Evolutionary conservation across 2,329 filamentous ascomycete genomes (phyloP).

Genomic region (Eutypella sp.): DNA sequence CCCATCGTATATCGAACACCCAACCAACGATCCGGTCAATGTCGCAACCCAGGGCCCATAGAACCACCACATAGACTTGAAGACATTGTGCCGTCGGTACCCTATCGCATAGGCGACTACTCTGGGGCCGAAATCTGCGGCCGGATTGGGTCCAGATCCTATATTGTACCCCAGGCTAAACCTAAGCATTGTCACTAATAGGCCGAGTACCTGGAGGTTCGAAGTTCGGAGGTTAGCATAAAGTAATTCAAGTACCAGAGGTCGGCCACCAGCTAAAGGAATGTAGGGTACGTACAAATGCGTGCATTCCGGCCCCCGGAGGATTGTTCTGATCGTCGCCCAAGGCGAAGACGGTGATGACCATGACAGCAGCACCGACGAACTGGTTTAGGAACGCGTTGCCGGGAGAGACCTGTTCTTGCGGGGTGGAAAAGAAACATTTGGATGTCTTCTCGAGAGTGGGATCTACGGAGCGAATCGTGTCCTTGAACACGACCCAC

Average conservation of each 20-base stretch:
- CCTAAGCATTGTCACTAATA: constrained; percentile 29
- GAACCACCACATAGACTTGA: constrained; percentile 26
- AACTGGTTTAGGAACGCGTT: constrained; percentile 30
- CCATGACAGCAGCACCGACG: constrained; percentile 28
- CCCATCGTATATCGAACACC: constrained; percentile 25
- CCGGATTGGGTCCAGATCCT: constrained; percentile 31
- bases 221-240: neutral
- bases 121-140: constrained; percentile 30
- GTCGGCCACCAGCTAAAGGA: neutral
- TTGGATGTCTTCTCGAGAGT: constrained; percentile 20
- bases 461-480: constrained; percentile 26
- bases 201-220: constrained; percentile 23
- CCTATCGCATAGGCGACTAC: constrained; percentile 28
- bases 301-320: constrained; percentile 32
- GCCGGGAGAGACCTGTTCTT: constrained; percentile 15
- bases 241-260: neutral
- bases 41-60: constrained; percentile 25
- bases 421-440: constrained; percentile 28
- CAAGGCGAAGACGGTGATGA: constrained; percentile 30
- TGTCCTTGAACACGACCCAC: constrained; percentile 23
- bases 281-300: constrained; percentile 18
- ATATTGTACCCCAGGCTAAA: constrained; percentile 31
- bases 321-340: constrained; percentile 34
- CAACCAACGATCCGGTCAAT: constrained; percentile 20
- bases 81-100: constrained; percentile 21